Percentiles rank a stretch among this genome's conserved stretches.
phyloP scores from a whole-genome alignment of 169 alveolate genomes.

The Toxoplasma gondii region DNA sequence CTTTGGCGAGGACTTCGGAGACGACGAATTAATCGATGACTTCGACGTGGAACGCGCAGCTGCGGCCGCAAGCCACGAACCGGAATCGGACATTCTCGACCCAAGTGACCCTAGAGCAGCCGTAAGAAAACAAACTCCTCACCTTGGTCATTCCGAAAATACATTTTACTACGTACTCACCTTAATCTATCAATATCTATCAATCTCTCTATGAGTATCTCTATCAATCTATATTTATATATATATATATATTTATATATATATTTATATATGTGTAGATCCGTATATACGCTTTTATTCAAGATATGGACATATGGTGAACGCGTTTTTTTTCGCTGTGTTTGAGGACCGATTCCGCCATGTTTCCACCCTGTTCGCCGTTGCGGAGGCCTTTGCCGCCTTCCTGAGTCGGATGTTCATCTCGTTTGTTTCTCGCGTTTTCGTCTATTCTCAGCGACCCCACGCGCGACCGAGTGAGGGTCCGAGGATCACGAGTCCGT shows the following conservation, averaged over 20 bases:
- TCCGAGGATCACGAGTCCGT: slow-evolving; percentile 75
- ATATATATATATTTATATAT: not conserved
- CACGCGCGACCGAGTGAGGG: slow-evolving; percentile 70
- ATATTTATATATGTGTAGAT: not conserved
- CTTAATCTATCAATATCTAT: not conserved
- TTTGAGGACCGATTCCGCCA: too few relatives aligned
- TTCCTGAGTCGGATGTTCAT: too few relatives aligned
- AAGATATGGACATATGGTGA: too few relatives aligned
- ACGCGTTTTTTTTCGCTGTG: too few relatives aligned
- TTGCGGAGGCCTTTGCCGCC: too few relatives aligned
- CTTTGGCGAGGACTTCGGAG: slow-evolving; percentile 51
- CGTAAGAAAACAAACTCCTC: not conserved
- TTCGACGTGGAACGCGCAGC: slow-evolving; percentile 48
- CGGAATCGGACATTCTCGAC: slow-evolving; percentile 35
- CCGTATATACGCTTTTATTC: too few relatives aligned
- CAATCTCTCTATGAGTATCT: too few relatives aligned
- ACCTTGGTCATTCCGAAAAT: not conserved
- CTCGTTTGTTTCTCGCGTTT: too few relatives aligned
- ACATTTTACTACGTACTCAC: not conserved
- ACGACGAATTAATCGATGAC: slow-evolving; percentile 50
- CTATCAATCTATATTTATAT: not conserved
- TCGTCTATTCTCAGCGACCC: slow-evolving; percentile 27
- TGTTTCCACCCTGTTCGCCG: too few relatives aligned
- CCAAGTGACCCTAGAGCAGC: slow-evolving; percentile 58
- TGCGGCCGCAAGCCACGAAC: slow-evolving; percentile 12